Conservation (phyloP, 306 rosid genomes). For the Lagenaria siceraria region DNA sequence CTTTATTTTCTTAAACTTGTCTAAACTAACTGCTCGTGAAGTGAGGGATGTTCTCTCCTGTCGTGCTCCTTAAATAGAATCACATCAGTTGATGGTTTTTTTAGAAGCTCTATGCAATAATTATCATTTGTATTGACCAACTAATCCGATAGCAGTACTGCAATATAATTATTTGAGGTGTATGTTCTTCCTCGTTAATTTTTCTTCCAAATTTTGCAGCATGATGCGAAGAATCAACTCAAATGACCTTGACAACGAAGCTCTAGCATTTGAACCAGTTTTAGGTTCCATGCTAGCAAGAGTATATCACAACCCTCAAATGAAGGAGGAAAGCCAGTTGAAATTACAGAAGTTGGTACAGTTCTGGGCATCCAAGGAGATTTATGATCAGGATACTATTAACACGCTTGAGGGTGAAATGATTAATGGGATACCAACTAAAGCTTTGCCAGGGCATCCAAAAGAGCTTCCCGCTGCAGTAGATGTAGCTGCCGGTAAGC, state of each 20-base stretch:
- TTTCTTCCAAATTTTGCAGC: constrained; percentile 24
- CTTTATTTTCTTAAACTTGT: neutral
- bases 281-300: constrained; percentile 92
- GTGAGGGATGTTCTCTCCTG: neutral
- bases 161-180: neutral
- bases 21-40: neutral
- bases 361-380: constrained; percentile 82
- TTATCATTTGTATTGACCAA: neutral
- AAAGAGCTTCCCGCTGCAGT: constrained; percentile 46
- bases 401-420: constrained; percentile 58
- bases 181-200: neutral
- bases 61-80: neutral
- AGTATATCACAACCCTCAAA: constrained; percentile 85
- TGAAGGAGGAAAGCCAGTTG: constrained; percentile 71
- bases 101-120: neutral
- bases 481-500: constrained; percentile 55
- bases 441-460: constrained; percentile 40
- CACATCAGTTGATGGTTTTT: neutral
- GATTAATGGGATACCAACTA: constrained; percentile 57
- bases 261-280: constrained; percentile 74
- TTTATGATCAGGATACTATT: constrained; percentile 71
- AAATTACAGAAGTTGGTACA: constrained; percentile 81
- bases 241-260: constrained; percentile 68
- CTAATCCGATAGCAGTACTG: neutral
- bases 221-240: constrained; percentile 40